These are phyloP conservation scores for Pyrus hybrid DNA, from an alignment of 331 rosid genomes.

Conservation along the genomic window DNA sequence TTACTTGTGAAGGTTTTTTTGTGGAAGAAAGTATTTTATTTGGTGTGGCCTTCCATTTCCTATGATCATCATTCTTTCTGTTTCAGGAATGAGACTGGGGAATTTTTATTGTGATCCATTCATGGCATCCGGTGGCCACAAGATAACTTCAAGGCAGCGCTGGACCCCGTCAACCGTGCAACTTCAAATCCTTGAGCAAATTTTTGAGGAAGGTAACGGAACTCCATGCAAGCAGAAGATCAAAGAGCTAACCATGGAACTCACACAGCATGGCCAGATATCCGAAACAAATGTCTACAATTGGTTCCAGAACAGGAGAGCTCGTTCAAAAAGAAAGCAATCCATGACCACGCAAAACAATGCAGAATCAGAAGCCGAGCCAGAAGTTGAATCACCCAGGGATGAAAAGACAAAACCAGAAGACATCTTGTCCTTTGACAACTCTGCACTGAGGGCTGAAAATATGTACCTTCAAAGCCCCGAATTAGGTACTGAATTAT, in stretches of 20 bases:
- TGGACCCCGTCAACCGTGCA: slow-evolving; percentile 69
- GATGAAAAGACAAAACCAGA: slow-evolving; percentile 38
- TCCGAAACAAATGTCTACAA: slow-evolving; percentile 82
- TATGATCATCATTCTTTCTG: not conserved
- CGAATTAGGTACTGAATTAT: slow-evolving; percentile 24
- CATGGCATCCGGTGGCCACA: slow-evolving; percentile 56
- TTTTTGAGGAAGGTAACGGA: slow-evolving; percentile 64
- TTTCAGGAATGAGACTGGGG: slow-evolving; percentile 50
- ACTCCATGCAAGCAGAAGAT: slow-evolving; percentile 66
- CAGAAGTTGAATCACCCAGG: slow-evolving; percentile 46
- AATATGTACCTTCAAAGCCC: slow-evolving; percentile 41
- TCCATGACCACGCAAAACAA: slow-evolving; percentile 15
- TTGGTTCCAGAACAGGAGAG: slow-evolving; percentile 83
- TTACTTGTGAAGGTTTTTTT: not conserved
- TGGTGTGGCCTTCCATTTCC: not conserved
- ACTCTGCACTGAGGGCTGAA: slow-evolving; percentile 21
- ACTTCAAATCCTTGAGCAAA: slow-evolving; percentile 63
- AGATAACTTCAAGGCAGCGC: slow-evolving; percentile 61
- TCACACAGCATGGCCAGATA: slow-evolving; percentile 60
- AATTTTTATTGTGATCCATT: slow-evolving; percentile 60
- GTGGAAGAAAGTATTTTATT: not conserved
- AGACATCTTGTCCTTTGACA: slow-evolving; percentile 13
- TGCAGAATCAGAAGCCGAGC: slow-evolving; percentile 36
- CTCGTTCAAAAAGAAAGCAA: slow-evolving; percentile 77
- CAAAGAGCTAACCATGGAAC: slow-evolving; percentile 53